phyloP scores from a whole-genome alignment of 2,329 filamentous ascomycete species.

The Endocalyx cinctus region DNA sequence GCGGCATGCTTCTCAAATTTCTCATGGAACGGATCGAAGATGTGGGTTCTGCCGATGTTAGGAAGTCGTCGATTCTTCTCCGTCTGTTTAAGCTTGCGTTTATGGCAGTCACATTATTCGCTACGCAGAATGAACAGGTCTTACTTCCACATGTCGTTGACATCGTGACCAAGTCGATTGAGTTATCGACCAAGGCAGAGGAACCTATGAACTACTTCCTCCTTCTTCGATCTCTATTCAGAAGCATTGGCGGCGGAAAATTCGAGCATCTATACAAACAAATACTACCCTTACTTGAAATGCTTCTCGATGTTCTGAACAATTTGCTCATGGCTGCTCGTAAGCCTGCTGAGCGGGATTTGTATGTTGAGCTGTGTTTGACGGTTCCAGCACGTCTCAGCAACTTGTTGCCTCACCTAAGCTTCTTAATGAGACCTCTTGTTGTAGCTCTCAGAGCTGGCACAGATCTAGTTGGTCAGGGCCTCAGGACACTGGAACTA shows the following conservation, averaged over 20 bases:
- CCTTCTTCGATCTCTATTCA: constrained; percentile 83
- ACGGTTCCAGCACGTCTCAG: constrained; percentile 93
- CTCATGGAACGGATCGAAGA: constrained; percentile 95
- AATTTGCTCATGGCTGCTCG: constrained; percentile 86
- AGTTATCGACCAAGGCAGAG: constrained; percentile 89
- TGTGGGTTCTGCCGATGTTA: constrained; percentile 86
- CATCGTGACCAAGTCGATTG: constrained; percentile 95
- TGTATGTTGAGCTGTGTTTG: constrained; percentile 95
- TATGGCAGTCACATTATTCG: constrained; percentile 98
- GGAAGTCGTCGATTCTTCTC: constrained; percentile 87
- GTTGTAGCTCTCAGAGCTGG: constrained; percentile 93
- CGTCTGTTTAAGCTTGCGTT: constrained; percentile 97
- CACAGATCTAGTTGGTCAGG: constrained; percentile 90
- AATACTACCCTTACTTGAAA: constrained; percentile 90
- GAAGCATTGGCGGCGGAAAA: constrained; percentile 93
- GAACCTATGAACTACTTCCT: constrained; percentile 99
- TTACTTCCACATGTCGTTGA: constrained; percentile 93
- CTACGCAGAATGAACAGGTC: constrained; percentile 90
- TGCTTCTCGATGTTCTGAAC: constrained; percentile 95
- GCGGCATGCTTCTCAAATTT: constrained; percentile 95
- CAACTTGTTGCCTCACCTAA: constrained; percentile 90
- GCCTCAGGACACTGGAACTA: constrained; percentile 85
- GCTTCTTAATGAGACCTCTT: constrained; percentile 92
- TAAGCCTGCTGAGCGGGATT: constrained; percentile 83
- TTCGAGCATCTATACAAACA: constrained; percentile 99